phyloP scores from a whole-genome alignment of 208 protist species.

The Trypanosoma scelopori region DNA sequence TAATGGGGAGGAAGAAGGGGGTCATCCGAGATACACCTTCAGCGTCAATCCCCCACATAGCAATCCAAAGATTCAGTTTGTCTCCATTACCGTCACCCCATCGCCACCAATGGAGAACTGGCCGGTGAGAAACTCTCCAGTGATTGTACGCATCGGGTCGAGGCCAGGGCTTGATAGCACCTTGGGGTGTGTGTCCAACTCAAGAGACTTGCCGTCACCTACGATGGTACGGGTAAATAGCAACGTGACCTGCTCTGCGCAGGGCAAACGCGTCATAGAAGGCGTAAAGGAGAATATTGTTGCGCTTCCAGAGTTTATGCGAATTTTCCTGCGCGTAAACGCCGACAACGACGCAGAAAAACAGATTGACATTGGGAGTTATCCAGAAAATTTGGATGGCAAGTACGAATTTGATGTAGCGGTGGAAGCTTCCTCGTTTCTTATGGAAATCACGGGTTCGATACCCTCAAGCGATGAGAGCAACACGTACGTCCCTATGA shows the following conservation, averaged over 20 bases:
- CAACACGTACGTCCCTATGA: conserved; percentile 40
- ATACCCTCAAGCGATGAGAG: conserved; percentile 24
- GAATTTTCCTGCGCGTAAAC: conserved; percentile 40
- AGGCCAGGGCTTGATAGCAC: conserved; percentile 36
- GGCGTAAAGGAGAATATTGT: conserved; percentile 53
- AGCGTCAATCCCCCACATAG: conserved; percentile 47
- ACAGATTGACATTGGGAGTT: conserved; percentile 41
- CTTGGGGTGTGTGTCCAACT: conserved; percentile 38
- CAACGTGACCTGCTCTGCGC: conserved; percentile 46
- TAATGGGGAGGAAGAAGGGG: conserved; percentile 33
- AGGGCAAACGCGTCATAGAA: conserved; percentile 45
- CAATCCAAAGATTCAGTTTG: conserved; percentile 43
- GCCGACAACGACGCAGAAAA: conserved; percentile 24
- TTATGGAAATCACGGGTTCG: conserved; percentile 39
- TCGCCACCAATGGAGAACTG: conserved; percentile 40
- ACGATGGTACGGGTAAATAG: conserved; percentile 52
- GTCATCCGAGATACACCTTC: conserved; percentile 57
- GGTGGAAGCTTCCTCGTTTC: conserved; percentile 16
- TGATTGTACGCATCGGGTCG: conserved; percentile 63
- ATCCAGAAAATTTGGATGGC: conserved; percentile 56
- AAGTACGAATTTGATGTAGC: conserved; percentile 53
- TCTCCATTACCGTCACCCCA: conserved; percentile 44
- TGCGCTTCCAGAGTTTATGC: conserved; percentile 40
- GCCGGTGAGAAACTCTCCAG: conserved; percentile 63
- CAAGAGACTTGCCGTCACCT: conserved; percentile 25